A percentile compares a stretch with the other conserved stretches of the same genome.
These are phyloP conservation scores for Entomortierella chlamydospora DNA, from an alignment of 192 early-diverging fungal genomes.

Conservation along the genomic window DNA sequence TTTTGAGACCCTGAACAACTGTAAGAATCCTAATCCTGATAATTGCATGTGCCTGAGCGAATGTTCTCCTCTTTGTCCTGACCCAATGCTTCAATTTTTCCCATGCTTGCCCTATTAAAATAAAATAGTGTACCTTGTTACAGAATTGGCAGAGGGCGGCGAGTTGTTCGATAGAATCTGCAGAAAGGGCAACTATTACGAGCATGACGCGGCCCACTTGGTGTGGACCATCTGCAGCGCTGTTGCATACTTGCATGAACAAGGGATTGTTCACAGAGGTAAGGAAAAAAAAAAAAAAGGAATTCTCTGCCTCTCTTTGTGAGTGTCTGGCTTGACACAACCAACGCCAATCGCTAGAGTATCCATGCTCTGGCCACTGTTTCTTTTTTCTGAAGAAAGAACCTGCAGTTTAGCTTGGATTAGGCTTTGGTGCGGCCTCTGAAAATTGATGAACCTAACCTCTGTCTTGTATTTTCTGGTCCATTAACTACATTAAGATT, in stretches of 20 bases:
- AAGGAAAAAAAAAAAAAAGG: too few relatives aligned
- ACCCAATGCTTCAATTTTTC: not conserved
- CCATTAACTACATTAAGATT: not conserved
- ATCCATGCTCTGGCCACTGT: not conserved
- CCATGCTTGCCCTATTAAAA: constrained; percentile 1
- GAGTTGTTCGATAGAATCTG: constrained; percentile 94
- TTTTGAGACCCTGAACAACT: constrained; percentile 82
- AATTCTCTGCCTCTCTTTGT: too few relatives aligned
- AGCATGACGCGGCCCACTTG: constrained; percentile 84
- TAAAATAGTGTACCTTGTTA: constrained; percentile 77
- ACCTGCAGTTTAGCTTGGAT: not conserved
- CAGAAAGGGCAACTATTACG: constrained; percentile 74
- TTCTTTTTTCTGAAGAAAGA: not conserved
- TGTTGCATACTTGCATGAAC: constrained; percentile 86
- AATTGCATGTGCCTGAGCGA: not conserved
- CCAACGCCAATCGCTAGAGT: too few relatives aligned
- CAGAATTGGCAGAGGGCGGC: constrained; percentile 85
- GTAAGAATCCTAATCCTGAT: constrained; percentile 40
- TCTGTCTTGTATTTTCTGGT: too few relatives aligned
- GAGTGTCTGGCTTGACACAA: too few relatives aligned
- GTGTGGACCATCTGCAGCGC: constrained; percentile 82
- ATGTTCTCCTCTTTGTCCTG: constrained; percentile 2
- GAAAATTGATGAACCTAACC: not conserved
- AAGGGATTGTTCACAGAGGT: constrained; percentile 89
- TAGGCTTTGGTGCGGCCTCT: too few relatives aligned